Evolutionary conservation across 805 yeast species (phyloP).

Genomic region (Candida ipomoeae): DNA sequence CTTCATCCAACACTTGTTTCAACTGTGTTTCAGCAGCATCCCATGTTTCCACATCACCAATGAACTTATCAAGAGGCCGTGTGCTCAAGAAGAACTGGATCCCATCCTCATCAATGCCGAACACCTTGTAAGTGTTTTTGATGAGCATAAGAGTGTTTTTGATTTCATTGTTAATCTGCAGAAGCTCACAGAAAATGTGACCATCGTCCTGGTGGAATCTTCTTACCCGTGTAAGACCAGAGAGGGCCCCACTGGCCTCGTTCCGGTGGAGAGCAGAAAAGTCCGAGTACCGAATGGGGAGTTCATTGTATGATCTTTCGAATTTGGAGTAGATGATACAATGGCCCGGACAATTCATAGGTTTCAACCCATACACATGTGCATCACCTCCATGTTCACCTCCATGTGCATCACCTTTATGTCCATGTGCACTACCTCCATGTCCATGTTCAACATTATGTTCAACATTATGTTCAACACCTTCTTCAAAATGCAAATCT

Average conservation of each 20-base stretch:
- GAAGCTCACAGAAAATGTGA: conserved; percentile 82
- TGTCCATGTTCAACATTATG: conserved; percentile 3
- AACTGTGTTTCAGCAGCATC: conserved; percentile 71
- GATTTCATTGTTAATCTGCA: conserved; percentile 76
- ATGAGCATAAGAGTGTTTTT: conserved; percentile 65
- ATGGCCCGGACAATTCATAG: conserved; percentile 96
- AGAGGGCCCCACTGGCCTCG: conserved; percentile 89
- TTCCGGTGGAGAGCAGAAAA: conserved; percentile 91
- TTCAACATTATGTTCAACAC: not conserved
- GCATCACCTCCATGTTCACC: conserved; percentile 10
- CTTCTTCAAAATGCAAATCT: conserved; percentile 13
- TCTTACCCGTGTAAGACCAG: conserved; percentile 90
- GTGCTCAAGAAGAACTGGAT: conserved; percentile 70
- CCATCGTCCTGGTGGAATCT: conserved; percentile 98
- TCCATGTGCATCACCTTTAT: conserved; percentile 2
- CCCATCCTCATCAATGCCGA: conserved; percentile 54
- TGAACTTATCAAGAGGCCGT: conserved; percentile 67
- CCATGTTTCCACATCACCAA: conserved; percentile 81
- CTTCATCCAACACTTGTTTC: conserved; percentile 50
- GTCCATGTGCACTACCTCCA: conserved; percentile 4
- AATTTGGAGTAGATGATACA: conserved; percentile 74
- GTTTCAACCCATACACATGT: conserved; percentile 74
- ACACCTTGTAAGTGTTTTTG: conserved; percentile 66
- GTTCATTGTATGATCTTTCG: conserved; percentile 77
- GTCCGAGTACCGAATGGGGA: conserved; percentile 83